Evolutionary conservation across 768 basidiomycete genomes (phyloP).

Genomic region (Agaricus sinodeliciosus): DNA sequence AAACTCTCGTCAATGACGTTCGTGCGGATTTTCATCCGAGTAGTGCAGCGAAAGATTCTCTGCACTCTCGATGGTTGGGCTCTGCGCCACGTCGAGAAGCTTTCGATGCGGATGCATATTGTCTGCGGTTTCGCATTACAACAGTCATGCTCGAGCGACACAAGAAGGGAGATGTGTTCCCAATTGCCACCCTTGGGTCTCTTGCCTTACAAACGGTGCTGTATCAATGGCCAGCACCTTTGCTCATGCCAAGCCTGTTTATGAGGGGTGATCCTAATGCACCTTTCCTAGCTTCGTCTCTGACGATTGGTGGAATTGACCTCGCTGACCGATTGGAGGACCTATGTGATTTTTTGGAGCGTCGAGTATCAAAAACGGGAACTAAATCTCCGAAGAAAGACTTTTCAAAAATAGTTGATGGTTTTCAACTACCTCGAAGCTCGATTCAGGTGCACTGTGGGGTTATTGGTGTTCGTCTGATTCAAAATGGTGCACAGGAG

Average conservation of each 20-base stretch:
- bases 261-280: slow-evolving; percentile 52
- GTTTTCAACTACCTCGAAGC: slow-evolving; percentile 5
- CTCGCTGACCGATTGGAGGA: slow-evolving; percentile 50
- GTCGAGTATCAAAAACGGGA: slow-evolving; percentile 12
- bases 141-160: slow-evolving; percentile 40
- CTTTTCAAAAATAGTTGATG: slow-evolving; percentile 1
- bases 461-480: slow-evolving; percentile 41
- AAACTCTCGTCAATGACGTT: slow-evolving; percentile 34
- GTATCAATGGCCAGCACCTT: slow-evolving; percentile 59
- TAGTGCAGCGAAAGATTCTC: slow-evolving; percentile 31
- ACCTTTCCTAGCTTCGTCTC: slow-evolving; percentile 43
- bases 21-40: slow-evolving; percentile 39
- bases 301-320: slow-evolving; percentile 37
- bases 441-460: slow-evolving; percentile 41
- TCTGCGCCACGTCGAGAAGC: slow-evolving; percentile 22
- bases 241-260: slow-evolving; percentile 42
- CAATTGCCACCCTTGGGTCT: slow-evolving; percentile 37
- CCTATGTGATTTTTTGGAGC: slow-evolving; percentile 33
- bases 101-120: slow-evolving; percentile 44
- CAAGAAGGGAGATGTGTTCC: slow-evolving; percentile 25
- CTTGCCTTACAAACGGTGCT: slow-evolving; percentile 34
- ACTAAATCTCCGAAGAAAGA: not conserved
- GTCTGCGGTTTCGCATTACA: slow-evolving; percentile 35
- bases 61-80: slow-evolving; percentile 53
- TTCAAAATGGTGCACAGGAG: slow-evolving; percentile 32